phyloP scores from a whole-genome alignment of 768 basidiomycete genomes.

The Cantharellus anzutake region DNA sequence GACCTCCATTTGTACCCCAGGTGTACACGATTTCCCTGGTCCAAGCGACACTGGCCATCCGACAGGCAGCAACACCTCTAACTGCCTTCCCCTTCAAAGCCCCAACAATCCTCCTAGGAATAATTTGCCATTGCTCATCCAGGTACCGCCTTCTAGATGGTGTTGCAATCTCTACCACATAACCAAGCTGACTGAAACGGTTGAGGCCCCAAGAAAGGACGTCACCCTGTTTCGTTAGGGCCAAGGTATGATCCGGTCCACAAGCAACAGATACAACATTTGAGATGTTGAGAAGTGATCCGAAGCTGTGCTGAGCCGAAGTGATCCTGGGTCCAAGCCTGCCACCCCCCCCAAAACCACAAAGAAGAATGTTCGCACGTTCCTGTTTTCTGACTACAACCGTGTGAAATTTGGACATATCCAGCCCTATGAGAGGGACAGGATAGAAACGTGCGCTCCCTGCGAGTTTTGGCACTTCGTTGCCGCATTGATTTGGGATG shows the following conservation, averaged over 20 bases:
- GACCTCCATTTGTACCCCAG: slow-evolving; percentile 85
- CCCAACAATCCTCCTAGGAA: slow-evolving; percentile 55
- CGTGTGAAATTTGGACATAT: slow-evolving; percentile 85
- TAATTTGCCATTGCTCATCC: slow-evolving; percentile 61
- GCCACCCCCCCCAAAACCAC: slow-evolving; percentile 89
- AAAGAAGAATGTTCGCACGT: slow-evolving; percentile 56
- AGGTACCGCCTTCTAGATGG: slow-evolving; percentile 11
- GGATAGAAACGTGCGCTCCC: slow-evolving; percentile 27
- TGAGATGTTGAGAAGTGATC: slow-evolving; percentile 1
- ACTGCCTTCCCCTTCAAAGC: slow-evolving; percentile 62
- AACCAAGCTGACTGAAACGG: slow-evolving; percentile 77
- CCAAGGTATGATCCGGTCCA: slow-evolving; percentile 90
- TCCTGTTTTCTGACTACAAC: slow-evolving; percentile 61
- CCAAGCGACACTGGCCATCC: slow-evolving; percentile 80
- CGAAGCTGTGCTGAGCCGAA: neutral
- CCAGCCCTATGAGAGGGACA: slow-evolving; percentile 40
- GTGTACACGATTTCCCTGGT: slow-evolving; percentile 53
- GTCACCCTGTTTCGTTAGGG: slow-evolving; percentile 61
- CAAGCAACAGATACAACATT: slow-evolving; percentile 36
- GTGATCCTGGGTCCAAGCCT: slow-evolving; percentile 10
- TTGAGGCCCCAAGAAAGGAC: slow-evolving; percentile 85
- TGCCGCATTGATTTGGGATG: slow-evolving; percentile 17
- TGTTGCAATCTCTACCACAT: slow-evolving; percentile 38
- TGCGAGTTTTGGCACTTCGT: slow-evolving; percentile 18
- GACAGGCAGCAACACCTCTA: slow-evolving; percentile 68